Base-by-base conservation (phyloP, 306 rosid genomes). In the Mimosa bimucronata region DNA sequence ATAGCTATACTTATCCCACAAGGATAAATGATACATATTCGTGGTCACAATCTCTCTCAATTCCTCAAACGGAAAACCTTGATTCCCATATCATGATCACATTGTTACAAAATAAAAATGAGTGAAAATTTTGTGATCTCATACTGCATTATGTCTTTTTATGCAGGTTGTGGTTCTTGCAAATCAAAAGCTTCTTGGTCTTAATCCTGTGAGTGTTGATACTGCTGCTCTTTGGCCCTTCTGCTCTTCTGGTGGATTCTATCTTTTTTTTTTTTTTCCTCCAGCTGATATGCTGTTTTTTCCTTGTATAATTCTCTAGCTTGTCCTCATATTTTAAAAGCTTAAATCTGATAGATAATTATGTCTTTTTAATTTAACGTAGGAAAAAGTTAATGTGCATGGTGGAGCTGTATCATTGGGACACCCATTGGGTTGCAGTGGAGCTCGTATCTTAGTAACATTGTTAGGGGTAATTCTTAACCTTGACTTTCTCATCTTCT, bases 401-500 rank as follows among this genome's bases (percentile, higher is more conserved):
- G 98, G 98, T 66, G 97, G 98, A 70, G 97, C 94, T 81, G 97
- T 92, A 73, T 91, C 98, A 72, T 81, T 94, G 90, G 98, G 98
- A 66, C 98, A 94, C 67, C 98, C 97, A 5, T 73, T 94, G 84
- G 97, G 97, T 40, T 92, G 98, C 88, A 94, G 98, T 71, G 98
- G 97, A 77, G 98, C 98, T 89, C 97, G 98, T 52, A 91, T 94
- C 85, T 87, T 92, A 87, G 89, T 92, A 71, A 90, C 98, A 25
- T 81, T 94, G 23, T 84, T 94, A 64, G 98, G 98, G 97, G 97
- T 94, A 91, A 80, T 65, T 76, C 70, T 26, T 46, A 40, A 66
- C 44, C 79, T 80, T 41, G 40, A 71, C 29, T 31, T 55, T 12
- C 29, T 55, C 29, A 21, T 55, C 28, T 55, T n/a, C 44, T 75